Evolutionary conservation across 208 protist genomes (phyloP), one percentile per base, ranked within the genome.

Genomic region (Acanthamoeba culbertsoni): DNA sequence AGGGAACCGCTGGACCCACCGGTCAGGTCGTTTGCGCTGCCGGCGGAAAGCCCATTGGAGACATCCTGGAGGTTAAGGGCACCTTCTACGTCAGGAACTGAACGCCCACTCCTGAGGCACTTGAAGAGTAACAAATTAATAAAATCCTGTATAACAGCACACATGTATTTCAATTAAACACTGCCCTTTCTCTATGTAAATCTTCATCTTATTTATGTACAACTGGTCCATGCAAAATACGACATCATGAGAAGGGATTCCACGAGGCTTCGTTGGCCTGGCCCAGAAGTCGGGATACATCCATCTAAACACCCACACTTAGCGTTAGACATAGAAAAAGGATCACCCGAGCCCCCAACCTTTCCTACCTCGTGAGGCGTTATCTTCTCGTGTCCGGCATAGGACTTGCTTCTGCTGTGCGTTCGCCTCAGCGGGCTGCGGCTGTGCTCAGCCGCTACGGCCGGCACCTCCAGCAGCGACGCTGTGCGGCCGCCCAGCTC

Each of bases 171-270:
- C n/a, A n/a, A n/a, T n/a, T n/a, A n/a, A n/a, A n/a, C n/a, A n/a
- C n/a, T n/a, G n/a, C n/a, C n/a, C n/a, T n/a, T n/a, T n/a, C n/a
- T n/a, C n/a, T n/a, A n/a, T n/a, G n/a, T n/a, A n/a, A n/a, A n/a
- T n/a, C n/a, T n/a, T n/a, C n/a, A n/a, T n/a, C n/a, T n/a, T n/a
- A n/a, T n/a, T n/a, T n/a, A n/a, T n/a, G n/a, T n/a, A n/a, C n/a
- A n/a, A n/a, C n/a, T n/a, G n/a, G n/a, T n/a, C n/a, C n/a, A n/a
- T n/a, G n/a, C n/a, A n/a, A n/a, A n/a, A n/a, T n/a, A n/a, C n/a
- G n/a, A n/a, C n/a, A n/a, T 68, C 59, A 68, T 16, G 73, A 84
- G 73, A 84, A 84, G 26, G 73, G 73, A 55, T 84, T 84, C 73
- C 73, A 84, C 28, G 73, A 84, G 8, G 73, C 16, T 16, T 84